These are phyloP conservation scores for Apiosordaria backusii DNA, from an alignment of 495 filamentous ascomycete species.

Conservation along the genomic window DNA sequence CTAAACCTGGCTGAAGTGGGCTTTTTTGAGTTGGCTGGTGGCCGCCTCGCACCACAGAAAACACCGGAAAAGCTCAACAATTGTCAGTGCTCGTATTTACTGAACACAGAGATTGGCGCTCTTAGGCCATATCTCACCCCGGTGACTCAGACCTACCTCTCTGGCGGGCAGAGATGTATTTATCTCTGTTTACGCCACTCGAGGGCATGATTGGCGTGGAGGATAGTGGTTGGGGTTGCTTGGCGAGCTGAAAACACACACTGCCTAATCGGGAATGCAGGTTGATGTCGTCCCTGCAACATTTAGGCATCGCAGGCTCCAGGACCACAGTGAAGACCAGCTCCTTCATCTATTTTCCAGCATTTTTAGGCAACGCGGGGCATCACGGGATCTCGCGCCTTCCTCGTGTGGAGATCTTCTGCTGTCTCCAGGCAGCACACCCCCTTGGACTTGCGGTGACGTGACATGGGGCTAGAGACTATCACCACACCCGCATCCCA, in stretches of 20 bases:
- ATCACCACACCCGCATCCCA: not conserved
- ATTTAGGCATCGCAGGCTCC: constrained; percentile 2
- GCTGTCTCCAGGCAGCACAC: constrained; percentile 21
- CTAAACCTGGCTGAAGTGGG: too few species aligned
- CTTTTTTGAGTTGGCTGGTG: too few species aligned
- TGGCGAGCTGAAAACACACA: not conserved
- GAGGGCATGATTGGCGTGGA: not conserved
- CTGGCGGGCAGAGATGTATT: too few species aligned
- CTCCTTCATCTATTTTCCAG: not conserved
- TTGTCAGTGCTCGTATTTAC: too few species aligned
- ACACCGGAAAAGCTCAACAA: too few species aligned
- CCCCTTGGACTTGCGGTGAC: not conserved
- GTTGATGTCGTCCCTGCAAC: not conserved
- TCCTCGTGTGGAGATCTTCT: constrained; percentile 13
- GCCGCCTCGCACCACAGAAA: too few species aligned
- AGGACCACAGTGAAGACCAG: not conserved
- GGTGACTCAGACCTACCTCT: too few species aligned
- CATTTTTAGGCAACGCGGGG: not conserved
- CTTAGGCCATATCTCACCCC: too few species aligned
- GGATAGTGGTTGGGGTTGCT: not conserved
- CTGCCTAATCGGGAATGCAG: constrained; percentile 4
- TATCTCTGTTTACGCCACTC: too few species aligned
- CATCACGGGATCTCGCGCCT: constrained; percentile 25
- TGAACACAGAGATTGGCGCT: too few species aligned
- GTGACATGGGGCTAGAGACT: not conserved